Conservation (phyloP, 2,329 filamentous ascomycete genomes). For the Xylaria multiplex region DNA sequence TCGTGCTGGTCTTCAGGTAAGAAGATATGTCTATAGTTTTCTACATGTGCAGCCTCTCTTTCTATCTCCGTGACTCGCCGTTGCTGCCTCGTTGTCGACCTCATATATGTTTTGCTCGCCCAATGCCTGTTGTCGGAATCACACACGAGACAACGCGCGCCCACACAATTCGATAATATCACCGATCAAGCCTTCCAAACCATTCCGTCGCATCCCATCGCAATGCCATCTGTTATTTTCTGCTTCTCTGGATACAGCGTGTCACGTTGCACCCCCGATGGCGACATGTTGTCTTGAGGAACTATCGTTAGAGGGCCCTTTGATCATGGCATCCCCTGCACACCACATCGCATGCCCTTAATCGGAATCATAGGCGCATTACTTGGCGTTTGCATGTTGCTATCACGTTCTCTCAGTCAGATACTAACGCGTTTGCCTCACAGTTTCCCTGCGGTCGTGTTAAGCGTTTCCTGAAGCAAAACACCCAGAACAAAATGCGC, state of each 20-base stretch:
- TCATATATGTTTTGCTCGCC: conserved; percentile 3
- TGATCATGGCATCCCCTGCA: neutral
- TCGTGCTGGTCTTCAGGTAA: conserved; percentile 94
- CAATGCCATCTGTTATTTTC: neutral
- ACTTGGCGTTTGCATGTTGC: neutral
- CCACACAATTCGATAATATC: conserved; percentile 5
- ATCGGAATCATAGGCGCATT: conserved; percentile 17
- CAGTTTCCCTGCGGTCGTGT: conserved; percentile 99
- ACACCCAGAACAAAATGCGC: conserved; percentile 99
- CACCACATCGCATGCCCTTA: neutral
- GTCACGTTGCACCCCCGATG: conserved; percentile 14
- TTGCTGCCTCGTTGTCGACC: conserved; percentile 10
- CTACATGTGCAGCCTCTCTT: conserved; percentile 1
- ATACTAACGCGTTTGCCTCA: conserved; percentile 39
- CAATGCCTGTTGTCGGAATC: conserved; percentile 25
- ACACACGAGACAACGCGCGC: conserved; percentile 18
- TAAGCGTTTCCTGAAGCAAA: conserved; percentile 99
- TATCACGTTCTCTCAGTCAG: neutral
- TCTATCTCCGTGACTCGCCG: conserved; percentile 28
- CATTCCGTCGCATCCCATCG: neutral
- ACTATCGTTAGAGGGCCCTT: neutral
- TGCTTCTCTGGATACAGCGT: neutral
- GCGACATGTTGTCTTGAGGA: neutral
- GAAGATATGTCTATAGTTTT: conserved; percentile 59
- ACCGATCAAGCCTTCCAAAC: neutral